Base-by-base conservation (phyloP, 202 grass and related monocot genomes). In the Setaria viridis region DNA sequence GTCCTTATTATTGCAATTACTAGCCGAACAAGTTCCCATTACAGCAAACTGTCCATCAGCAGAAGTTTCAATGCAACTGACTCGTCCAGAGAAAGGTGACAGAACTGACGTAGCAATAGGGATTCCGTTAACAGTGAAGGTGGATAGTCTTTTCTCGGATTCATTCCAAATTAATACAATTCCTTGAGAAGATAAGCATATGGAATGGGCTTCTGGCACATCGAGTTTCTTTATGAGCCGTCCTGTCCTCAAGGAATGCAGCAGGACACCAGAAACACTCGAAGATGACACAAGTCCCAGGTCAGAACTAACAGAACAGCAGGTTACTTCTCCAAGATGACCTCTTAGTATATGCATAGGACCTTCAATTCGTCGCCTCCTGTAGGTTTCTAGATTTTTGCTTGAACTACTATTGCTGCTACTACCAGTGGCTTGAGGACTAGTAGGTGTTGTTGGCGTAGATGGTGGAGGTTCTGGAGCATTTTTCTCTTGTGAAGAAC, bases 261-360 rank as follows among this genome's bases (percentile, higher is more conserved):
- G 82, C 51, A 99, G 91, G 78, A 96, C 88, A 89, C 91, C 90
- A 62, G 91, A 91, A 60, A 80, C 65, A 74, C 65, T 86, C 76
- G 97, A 99, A 80, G 85, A 94, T 49, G 97, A 96, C 71, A 66
- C 88, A 47, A 94, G 74, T 72, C 97, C 93, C 89, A 99, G 89
- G 82, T 93, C 92, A 80, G 97, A 90, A 91, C 88, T 94, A 88
- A 99, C 90, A 89, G 90, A 90, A 83, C 97, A 99, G 62, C 88
- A 99, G 20, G 85, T 85, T 86, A 99, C 70, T 68, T 94, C 91
- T 64, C 88, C 97, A 78, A 99, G 90, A 94, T 99, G 97, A 37
- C 97, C 97, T 93, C 97, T 91, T 85, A 99, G 69, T 74, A 99
- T 87, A 70, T 96, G 97, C 93, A 96, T 94, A 81, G 93, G 91